These are phyloP conservation scores for Debaryomyces psychrophilus DNA, from an alignment of 1,139 yeast genomes.

Conservation along the genomic window DNA sequence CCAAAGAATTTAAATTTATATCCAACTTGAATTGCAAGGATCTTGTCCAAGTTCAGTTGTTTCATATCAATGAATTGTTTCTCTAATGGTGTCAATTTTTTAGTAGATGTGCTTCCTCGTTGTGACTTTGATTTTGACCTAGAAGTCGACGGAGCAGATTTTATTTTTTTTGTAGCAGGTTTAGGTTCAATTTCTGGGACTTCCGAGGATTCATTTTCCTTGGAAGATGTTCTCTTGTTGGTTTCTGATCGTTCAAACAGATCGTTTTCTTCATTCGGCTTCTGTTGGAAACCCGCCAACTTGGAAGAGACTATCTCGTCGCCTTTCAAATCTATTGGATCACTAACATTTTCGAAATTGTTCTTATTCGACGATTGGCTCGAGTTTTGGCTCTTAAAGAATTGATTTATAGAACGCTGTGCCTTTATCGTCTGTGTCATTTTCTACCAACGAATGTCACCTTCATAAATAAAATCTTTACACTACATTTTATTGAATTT, in stretches of 20 bases:
- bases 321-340: background rate
- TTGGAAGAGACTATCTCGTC: background rate
- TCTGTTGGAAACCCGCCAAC: constrained; percentile 2
- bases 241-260: background rate
- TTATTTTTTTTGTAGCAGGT: background rate
- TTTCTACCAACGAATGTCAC: background rate
- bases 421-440: constrained; percentile 17
- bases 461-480: background rate
- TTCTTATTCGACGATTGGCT: background rate
- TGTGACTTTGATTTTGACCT: constrained; percentile 4
- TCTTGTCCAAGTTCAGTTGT: constrained; percentile 58
- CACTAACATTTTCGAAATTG: background rate
- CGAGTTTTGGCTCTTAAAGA: constrained; percentile 20
- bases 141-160: background rate
- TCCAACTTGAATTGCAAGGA: constrained; percentile 85
- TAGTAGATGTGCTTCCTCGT: background rate
- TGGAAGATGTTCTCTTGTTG: background rate
- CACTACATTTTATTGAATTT: background rate
- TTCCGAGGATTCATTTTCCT: constrained; percentile 1
- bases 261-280: background rate
- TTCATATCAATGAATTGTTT: constrained; percentile 73
- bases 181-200: background rate
- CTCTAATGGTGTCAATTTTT: constrained; percentile 70
- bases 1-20: constrained; percentile 89
- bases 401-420: constrained; percentile 35